Evolutionary conservation across 768 basidiomycete genomes (phyloP).

Genomic region (Serendipita indica): DNA sequence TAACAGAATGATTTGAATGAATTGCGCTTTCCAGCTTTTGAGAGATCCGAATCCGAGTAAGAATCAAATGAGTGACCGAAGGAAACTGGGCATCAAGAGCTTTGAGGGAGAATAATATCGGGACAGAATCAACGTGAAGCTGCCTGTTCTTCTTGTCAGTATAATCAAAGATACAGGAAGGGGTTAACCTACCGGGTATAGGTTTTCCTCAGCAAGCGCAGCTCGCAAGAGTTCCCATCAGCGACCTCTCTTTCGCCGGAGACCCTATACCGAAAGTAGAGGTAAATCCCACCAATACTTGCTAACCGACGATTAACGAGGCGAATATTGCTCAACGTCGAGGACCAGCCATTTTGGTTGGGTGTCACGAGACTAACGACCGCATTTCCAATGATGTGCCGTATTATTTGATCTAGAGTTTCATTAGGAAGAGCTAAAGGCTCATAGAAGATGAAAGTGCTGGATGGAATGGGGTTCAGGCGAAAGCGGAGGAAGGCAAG

Average conservation of each 20-base stretch:
- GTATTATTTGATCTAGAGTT: neutral
- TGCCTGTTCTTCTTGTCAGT: neutral
- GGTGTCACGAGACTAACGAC: too few species aligned
- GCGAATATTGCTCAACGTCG: neutral
- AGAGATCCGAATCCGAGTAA: neutral
- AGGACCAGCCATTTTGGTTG: too few species aligned
- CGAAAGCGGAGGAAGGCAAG: too few species aligned
- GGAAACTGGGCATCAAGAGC: neutral
- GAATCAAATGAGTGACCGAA: neutral
- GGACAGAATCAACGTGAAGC: neutral
- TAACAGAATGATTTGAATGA: neutral
- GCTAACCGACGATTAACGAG: neutral
- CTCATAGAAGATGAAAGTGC: too few species aligned
- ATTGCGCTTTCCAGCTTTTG: too few species aligned
- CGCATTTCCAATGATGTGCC: too few species aligned
- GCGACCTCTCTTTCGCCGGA: neutral
- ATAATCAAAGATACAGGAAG: too few species aligned
- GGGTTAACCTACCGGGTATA: neutral
- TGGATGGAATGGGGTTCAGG: too few species aligned
- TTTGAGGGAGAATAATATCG: neutral
- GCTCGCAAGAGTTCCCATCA: neutral
- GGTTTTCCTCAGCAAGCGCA: neutral
- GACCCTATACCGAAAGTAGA: neutral
- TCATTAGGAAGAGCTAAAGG: conserved; percentile 3
- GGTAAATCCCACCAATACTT: neutral